Evolutionary conservation across 1,284 basidiomycete species (phyloP).

Genomic region (Sporisorium iseilematis-ciliati): DNA sequence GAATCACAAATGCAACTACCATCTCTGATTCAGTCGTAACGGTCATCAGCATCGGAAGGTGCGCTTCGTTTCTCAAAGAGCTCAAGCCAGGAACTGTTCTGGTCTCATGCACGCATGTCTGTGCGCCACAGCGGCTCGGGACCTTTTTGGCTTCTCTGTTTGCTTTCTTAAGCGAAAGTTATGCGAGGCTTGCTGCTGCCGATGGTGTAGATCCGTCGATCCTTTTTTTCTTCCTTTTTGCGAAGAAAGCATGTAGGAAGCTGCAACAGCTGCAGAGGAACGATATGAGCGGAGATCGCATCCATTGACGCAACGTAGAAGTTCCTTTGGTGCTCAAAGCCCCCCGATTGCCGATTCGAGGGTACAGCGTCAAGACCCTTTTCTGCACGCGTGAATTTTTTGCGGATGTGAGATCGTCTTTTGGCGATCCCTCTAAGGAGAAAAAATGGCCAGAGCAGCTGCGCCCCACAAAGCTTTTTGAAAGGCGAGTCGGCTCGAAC

Average conservation of each 20-base stretch:
- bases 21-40: not conserved
- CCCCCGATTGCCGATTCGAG: conserved; percentile 3
- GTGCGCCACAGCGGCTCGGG: conserved; percentile 7
- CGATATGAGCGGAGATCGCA: conserved; percentile 5
- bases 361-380: not conserved
- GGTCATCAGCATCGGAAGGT: not conserved
- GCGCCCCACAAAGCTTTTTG: not conserved
- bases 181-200: conserved; percentile 1
- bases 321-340: conserved; percentile 12
- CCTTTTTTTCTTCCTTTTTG: conserved; percentile 4
- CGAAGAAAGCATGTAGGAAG: not conserved
- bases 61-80: not conserved
- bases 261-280: conserved; percentile 1
- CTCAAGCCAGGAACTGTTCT: not conserved
- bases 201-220: conserved; percentile 10
- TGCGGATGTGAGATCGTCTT: not conserved
- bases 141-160: not conserved
- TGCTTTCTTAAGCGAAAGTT: conserved; percentile 6
- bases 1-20: not conserved
- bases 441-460: not conserved
- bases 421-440: not conserved
- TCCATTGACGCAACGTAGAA: conserved; percentile 35
- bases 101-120: conserved; percentile 2
- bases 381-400: not conserved
- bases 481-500: not conserved